These are phyloP conservation scores for Singerocomus inundabilis DNA, from an alignment of 1,284 basidiomycete genomes.

Conservation along the genomic window DNA sequence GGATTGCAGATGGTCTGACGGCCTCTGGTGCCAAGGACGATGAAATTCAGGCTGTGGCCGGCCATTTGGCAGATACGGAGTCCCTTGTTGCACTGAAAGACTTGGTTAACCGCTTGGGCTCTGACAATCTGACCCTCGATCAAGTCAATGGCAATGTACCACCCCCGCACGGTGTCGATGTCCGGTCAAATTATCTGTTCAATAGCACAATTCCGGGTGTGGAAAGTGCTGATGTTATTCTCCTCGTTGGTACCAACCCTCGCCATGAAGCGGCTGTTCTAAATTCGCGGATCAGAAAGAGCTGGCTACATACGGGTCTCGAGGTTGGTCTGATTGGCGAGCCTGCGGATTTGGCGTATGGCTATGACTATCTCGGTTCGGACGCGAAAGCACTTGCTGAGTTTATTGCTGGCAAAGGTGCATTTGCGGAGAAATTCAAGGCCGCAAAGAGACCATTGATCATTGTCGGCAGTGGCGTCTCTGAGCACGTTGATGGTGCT, in stretches of 20 bases:
- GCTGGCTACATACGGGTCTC: constrained; percentile 83
- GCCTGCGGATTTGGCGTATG: constrained; percentile 89
- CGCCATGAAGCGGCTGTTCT: constrained; percentile 97
- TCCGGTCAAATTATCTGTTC: constrained; percentile 97
- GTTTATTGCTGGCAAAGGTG: constrained; percentile 75
- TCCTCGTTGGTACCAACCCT: constrained; percentile 96
- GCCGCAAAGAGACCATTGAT: constrained; percentile 92
- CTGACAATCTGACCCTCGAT: constrained; percentile 91
- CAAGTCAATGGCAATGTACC: constrained; percentile 62
- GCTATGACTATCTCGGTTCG: constrained; percentile 88
- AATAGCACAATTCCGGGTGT: constrained; percentile 93
- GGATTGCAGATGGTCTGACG: constrained; percentile 78
- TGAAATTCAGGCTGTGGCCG: constrained; percentile 95
- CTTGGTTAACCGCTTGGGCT: constrained; percentile 89
- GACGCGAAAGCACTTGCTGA: constrained; percentile 78
- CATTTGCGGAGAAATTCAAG: constrained; percentile 87
- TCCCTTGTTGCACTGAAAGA: constrained; percentile 94
- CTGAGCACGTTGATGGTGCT: constrained; percentile 85
- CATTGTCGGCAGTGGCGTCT: constrained; percentile 86
- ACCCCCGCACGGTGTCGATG: constrained; percentile 82
- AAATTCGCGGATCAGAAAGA: constrained; percentile 96
- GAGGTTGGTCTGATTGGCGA: constrained; percentile 92
- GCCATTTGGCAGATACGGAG: constrained; percentile 92
- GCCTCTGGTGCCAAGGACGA: constrained; percentile 86
- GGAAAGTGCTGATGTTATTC: constrained; percentile 90